phyloP scores from a whole-genome alignment of 2,329 filamentous ascomycete species.

The Penicillium fuscoglaucum region DNA sequence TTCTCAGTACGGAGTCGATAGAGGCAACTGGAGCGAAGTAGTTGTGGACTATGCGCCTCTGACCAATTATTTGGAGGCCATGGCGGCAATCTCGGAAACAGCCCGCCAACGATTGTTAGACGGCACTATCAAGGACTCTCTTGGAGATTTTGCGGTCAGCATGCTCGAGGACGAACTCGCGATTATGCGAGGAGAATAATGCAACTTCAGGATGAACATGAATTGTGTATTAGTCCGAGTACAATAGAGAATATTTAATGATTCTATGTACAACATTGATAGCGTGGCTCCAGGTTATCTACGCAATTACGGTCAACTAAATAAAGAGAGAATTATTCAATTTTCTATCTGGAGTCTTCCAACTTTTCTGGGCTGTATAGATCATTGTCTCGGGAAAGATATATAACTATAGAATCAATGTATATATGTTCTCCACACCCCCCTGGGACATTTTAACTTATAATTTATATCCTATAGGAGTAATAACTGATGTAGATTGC shows the following conservation, averaged over 20 bases:
- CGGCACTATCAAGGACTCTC: conserved; percentile 32
- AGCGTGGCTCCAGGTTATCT: neutral
- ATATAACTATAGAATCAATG: neutral
- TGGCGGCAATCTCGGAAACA: conserved; percentile 31
- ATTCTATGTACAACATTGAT: neutral
- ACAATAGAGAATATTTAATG: neutral
- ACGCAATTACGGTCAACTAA: neutral
- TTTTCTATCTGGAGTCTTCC: neutral
- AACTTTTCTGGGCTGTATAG: neutral
- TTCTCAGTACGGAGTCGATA: conserved; percentile 42
- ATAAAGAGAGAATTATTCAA: neutral
- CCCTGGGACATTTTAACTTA: too few relatives aligned
- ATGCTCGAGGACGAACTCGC: conserved; percentile 42
- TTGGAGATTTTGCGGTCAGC: conserved; percentile 39
- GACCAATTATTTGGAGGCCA: conserved; percentile 38
- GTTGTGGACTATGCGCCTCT: conserved; percentile 38
- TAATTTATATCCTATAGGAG: neutral
- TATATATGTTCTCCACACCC: neutral
- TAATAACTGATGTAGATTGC: neutral
- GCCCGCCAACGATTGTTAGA: conserved; percentile 31
- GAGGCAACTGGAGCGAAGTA: conserved; percentile 42
- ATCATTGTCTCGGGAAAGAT: neutral
- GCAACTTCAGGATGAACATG: conserved; percentile 9
- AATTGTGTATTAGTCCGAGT: neutral
- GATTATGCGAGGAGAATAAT: conserved; percentile 29